Percentiles rank a stretch among this genome's conserved stretches.
Conservation (phyloP, 495 filamentous ascomycete species). For the Glonium stellatum region DNA sequence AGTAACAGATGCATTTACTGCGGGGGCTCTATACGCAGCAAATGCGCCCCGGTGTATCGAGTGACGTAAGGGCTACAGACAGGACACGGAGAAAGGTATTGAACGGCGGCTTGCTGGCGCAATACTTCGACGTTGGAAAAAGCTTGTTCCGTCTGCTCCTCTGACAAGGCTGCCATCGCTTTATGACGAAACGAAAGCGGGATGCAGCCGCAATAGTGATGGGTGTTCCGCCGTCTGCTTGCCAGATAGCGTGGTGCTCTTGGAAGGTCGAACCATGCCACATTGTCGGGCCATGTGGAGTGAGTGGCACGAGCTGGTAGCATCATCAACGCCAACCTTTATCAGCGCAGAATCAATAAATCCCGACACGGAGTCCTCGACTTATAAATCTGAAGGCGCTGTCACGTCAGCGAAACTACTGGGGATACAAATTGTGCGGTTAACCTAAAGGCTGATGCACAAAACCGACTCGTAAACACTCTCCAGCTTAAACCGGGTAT, state of each 20-base stretch:
- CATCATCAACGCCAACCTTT: no score
- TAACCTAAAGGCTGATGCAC: no score
- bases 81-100: neutral
- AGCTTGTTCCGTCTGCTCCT: no score
- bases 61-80: neutral
- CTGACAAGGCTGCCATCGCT: no score
- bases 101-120: neutral
- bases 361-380: no score
- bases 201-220: no score
- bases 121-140: neutral
- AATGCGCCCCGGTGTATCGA: neutral
- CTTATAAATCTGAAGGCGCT: neutral
- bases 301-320: no score
- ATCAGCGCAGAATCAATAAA: neutral
- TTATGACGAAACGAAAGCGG: no score
- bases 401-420: neutral
- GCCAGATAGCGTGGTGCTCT: no score
- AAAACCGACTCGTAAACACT: neutral
- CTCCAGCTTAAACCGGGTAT: neutral
- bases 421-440: neutral
- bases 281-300: no score
- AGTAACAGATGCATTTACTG: neutral
- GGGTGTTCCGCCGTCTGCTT: no score
- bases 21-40: neutral
- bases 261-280: no score